phyloP scores from a whole-genome alignment of 768 basidiomycete genomes.

The Udeniomyces megalosporus region DNA sequence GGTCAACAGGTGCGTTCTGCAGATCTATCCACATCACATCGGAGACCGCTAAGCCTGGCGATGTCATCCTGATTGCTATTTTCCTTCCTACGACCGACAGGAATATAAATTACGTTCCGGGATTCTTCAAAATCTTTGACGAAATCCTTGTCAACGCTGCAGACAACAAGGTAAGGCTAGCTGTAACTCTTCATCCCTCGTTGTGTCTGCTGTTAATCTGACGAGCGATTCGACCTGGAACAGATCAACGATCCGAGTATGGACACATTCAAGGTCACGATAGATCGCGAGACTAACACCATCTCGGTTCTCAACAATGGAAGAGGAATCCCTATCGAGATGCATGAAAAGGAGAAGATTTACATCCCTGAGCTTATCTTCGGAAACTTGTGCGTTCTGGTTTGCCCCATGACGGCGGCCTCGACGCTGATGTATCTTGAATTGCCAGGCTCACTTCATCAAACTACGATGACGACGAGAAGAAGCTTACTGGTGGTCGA shows the following conservation, averaged over 20 bases:
- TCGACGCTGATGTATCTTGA: background rate
- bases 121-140: constrained; percentile 98
- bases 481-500: constrained; percentile 93
- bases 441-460: constrained; percentile 52
- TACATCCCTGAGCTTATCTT: constrained; percentile 97
- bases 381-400: constrained; percentile 49
- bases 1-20: constrained; percentile 51
- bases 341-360: constrained; percentile 79
- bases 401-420: background rate
- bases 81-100: too few species aligned
- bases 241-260: constrained; percentile 84
- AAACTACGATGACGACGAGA: constrained; percentile 97
- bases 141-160: constrained; percentile 98
- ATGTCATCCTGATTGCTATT: too few species aligned
- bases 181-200: too few species aligned
- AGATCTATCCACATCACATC: too few species aligned
- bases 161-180: constrained; percentile 69
- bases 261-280: constrained; percentile 76
- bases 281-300: constrained; percentile 63
- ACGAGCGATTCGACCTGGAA: too few species aligned
- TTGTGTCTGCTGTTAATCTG: too few species aligned
- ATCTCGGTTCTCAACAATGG: constrained; percentile 96
- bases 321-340: constrained; percentile 87
- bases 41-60: too few species aligned
- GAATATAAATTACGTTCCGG: constrained; percentile 66